Percentiles rank a stretch among this genome's conserved stretches.
Evolutionary conservation across 2,329 filamentous ascomycete species (phyloP).

Genomic region (Falciphora oryzae): DNA sequence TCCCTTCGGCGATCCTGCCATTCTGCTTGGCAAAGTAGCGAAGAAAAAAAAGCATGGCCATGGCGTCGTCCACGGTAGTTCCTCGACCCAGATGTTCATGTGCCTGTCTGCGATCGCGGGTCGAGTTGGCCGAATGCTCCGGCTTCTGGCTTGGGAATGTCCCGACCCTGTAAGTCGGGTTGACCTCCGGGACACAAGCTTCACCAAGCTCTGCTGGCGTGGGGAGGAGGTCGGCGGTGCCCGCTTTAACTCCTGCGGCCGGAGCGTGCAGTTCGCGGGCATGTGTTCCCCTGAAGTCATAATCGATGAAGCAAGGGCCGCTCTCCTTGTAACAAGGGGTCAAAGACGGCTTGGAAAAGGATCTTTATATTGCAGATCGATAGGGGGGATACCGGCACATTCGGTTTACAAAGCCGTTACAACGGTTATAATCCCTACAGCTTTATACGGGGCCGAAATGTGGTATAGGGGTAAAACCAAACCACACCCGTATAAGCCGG

Average conservation of each 20-base stretch:
- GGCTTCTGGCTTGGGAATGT: slow-evolving; percentile 25
- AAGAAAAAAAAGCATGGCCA: slow-evolving; percentile 39
- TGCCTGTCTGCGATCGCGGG: slow-evolving; percentile 29
- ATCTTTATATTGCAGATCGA: too few species aligned
- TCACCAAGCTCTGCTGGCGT: slow-evolving; percentile 30
- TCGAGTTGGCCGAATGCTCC: slow-evolving; percentile 13
- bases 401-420: too few species aligned
- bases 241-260: background rate
- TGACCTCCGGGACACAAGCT: slow-evolving; percentile 27
- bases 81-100: slow-evolving; percentile 47
- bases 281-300: too few species aligned
- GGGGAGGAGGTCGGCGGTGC: slow-evolving; percentile 21
- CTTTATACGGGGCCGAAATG: too few species aligned
- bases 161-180: slow-evolving; percentile 31
- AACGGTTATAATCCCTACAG: too few species aligned
- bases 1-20: slow-evolving; percentile 27
- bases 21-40: slow-evolving; percentile 38
- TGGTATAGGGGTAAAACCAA: too few species aligned
- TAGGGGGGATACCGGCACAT: too few species aligned
- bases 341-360: too few species aligned
- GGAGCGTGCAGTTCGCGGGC: slow-evolving; percentile 10
- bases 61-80: slow-evolving; percentile 54
- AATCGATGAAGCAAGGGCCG: too few species aligned
- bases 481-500: too few species aligned
- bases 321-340: too few species aligned